A percentile compares a stretch with the other conserved stretches of the same genome.
Conservation (phyloP, 73 alveolate species). For the Paramecium tetraurelia region DNA sequence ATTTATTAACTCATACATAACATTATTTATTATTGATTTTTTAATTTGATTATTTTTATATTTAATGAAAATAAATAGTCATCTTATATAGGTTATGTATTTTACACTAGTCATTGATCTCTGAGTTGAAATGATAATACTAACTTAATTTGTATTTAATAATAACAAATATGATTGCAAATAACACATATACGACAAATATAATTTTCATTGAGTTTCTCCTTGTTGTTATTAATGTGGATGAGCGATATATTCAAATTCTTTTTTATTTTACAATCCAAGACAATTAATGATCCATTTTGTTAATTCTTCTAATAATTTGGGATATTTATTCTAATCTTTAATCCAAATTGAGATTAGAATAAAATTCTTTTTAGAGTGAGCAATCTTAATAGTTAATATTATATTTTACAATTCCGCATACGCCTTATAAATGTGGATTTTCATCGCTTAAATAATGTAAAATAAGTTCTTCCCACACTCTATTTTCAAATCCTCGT, state of each 20-base stretch:
- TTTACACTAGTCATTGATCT: no score
- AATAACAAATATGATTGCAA: neutral
- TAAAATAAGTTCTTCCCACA: conserved; percentile 86
- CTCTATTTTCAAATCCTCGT: conserved; percentile 75
- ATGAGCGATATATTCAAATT: neutral
- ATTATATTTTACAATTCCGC: conserved; percentile 12
- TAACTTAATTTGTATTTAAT: neutral
- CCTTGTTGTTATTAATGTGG: neutral
- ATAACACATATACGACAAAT: neutral
- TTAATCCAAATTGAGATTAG: conserved; percentile 30
- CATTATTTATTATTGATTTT: no score
- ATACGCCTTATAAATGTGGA: neutral
- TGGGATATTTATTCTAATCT: neutral
- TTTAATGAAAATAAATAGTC: no score
- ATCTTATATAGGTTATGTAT: no score
- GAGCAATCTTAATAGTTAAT: neutral
- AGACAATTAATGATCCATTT: neutral
- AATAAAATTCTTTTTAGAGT: conserved; percentile 7
- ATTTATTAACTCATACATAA: no score
- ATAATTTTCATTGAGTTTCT: neutral
- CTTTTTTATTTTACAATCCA: neutral
- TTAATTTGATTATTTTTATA: no score
- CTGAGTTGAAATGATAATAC: no score
- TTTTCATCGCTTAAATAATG: neutral
- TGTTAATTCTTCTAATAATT: neutral